phyloP scores from a whole-genome alignment of 202 grass and related monocot genomes.

The Carex arenaria region DNA sequence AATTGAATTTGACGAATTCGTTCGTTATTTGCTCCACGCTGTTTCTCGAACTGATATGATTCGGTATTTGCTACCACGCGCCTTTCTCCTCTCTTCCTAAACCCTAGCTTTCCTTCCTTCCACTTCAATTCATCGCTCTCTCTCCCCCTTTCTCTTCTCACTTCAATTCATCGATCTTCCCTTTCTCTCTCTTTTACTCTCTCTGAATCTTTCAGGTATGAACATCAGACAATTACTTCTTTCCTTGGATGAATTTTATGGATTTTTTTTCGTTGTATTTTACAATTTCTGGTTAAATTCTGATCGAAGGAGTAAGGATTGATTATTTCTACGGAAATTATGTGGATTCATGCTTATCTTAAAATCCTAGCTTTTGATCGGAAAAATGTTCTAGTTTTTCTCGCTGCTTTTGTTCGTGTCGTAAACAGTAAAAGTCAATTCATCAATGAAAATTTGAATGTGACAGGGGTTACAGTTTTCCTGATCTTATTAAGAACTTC shows the following conservation, averaged over 20 bases:
- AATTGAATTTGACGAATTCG: no score
- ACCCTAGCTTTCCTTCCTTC: neutral
- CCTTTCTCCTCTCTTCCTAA: slow-evolving; percentile 6
- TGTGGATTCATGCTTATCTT: neutral
- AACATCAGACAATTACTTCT: neutral
- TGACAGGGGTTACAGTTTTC: neutral
- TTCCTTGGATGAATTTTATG: neutral
- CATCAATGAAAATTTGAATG: neutral
- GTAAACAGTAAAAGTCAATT: neutral
- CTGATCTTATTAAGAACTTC: neutral
- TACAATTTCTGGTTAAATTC: neutral
- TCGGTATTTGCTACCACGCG: slow-evolving; percentile 1
- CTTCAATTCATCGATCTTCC: neutral
- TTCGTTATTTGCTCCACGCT: neutral
- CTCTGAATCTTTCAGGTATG: neutral
- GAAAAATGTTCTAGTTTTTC: neutral
- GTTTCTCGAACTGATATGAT: neutral
- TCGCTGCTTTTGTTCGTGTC: neutral
- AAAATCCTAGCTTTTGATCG: neutral
- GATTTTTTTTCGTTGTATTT: neutral
- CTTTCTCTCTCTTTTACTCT: neutral
- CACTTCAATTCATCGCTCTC: neutral
- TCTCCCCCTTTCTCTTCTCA: neutral
- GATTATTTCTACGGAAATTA: neutral
- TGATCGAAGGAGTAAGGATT: neutral